Conservation (phyloP, 1,284 basidiomycete species). For the Baeospora myosura region DNA sequence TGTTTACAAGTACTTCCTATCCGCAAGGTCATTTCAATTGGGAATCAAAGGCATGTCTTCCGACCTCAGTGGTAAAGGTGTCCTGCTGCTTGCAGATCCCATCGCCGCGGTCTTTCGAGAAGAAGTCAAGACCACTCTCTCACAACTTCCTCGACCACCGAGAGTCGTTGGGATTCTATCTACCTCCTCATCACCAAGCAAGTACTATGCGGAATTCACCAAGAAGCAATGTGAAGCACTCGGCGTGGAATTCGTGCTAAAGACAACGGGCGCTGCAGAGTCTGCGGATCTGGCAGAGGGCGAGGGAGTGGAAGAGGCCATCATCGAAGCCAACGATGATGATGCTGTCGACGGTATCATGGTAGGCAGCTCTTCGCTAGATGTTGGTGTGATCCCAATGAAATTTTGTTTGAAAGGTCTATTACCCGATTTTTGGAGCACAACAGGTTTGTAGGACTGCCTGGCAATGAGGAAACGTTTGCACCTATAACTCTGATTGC, state of each 20-base stretch:
- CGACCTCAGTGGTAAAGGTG: slow-evolving; percentile 46
- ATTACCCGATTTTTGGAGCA: slow-evolving; percentile 87
- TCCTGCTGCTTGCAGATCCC: slow-evolving; percentile 68
- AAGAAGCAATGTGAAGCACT: slow-evolving; percentile 85
- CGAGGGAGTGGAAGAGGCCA: slow-evolving; percentile 85
- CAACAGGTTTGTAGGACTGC: slow-evolving; percentile 56
- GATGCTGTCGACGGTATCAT: slow-evolving; percentile 87
- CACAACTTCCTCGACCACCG: slow-evolving; percentile 36
- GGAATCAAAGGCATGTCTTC: too few species aligned
- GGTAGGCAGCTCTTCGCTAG: slow-evolving; percentile 43
- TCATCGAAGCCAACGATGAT: slow-evolving; percentile 91
- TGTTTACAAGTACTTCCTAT: too few species aligned
- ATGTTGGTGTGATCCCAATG: background rate
- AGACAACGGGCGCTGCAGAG: slow-evolving; percentile 62
- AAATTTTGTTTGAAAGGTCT: slow-evolving; percentile 50
- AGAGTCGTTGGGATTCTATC: slow-evolving; percentile 91
- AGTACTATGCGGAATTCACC: slow-evolving; percentile 91
- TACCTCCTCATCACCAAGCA: slow-evolving; percentile 81
- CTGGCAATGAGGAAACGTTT: too few species aligned
- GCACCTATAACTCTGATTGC: slow-evolving; percentile 4
- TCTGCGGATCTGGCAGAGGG: slow-evolving; percentile 43
- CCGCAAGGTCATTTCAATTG: too few species aligned
- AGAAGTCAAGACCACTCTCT: slow-evolving; percentile 52
- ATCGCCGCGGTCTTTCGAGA: slow-evolving; percentile 63
- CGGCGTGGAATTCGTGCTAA: slow-evolving; percentile 82